A percentile compares a stretch with the other conserved stretches of the same genome.
phyloP scores from a whole-genome alignment of 257 asterid genomes.

The Solanum etuberosum region DNA sequence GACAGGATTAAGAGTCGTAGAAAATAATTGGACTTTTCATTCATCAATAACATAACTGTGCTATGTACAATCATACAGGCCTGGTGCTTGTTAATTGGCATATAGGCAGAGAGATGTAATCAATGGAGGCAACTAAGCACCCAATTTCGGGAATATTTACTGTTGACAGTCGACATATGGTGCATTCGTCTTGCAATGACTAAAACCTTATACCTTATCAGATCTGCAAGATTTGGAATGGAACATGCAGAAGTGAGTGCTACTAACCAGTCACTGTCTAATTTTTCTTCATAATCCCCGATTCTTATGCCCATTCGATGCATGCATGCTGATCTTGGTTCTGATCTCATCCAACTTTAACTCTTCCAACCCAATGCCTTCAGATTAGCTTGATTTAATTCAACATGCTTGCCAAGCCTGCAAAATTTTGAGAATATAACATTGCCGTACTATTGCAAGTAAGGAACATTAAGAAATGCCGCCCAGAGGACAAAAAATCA shows the following conservation, averaged over 20 bases:
- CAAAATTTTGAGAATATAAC: not conserved
- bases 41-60: not conserved
- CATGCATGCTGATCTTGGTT: not conserved
- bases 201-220: not conserved
- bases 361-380: slow-evolving; percentile 68
- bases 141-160: not conserved
- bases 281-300: not conserved
- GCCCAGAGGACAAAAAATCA: not conserved
- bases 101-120: not conserved
- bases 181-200: not conserved
- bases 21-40: not conserved
- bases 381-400: slow-evolving; percentile 42
- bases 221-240: not conserved
- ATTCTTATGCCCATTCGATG: not conserved
- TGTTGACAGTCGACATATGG: not conserved
- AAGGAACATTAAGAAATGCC: not conserved
- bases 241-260: not conserved
- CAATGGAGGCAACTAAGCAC: not conserved
- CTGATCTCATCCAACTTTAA: slow-evolving; percentile 1
- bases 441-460: not conserved
- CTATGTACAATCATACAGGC: not conserved
- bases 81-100: not conserved
- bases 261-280: not conserved
- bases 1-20: not conserved
- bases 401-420: slow-evolving; percentile 81